Base-by-base conservation (phyloP, 2,329 filamentous ascomycete genomes). In the Elsinoe batatas region DNA sequence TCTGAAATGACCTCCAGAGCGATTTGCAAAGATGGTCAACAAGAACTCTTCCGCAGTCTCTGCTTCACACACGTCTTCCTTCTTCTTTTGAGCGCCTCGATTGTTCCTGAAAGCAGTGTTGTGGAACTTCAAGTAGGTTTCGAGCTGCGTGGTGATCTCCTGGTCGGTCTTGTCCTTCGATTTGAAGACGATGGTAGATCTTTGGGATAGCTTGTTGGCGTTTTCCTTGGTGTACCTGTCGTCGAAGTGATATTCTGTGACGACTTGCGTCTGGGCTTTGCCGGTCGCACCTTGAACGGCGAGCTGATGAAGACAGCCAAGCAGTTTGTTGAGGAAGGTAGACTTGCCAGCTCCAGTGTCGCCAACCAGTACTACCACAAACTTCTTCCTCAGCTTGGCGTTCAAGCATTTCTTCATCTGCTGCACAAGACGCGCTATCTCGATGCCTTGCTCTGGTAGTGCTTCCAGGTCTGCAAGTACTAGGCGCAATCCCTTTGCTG, bases 321-420 rank as follows among this genome's bases (percentile, higher is more conserved):
- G 30, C 3, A 38, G 10, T 1, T 3, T 20, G n/a, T 38, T 56
- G 42, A 50, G 10, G 32, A 56, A 38, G 1, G 38, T 56, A 1
- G 54, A 56, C 42, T 56, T 56, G 17, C 54, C 54, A 3, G 42
- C 32, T 3, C 54, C 54, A 5, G 32, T 22, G 11, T 40, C 32
- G 8, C 54, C 54, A 17, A 56, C 53, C n/a, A 62, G 68, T 7
- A 11, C 49, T n/a, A 53, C 49, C 4, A 12, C 8, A n/a, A 40
- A 15, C 7, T 13, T 18, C 32, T 38, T 35, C 5, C 49, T 35
- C 10, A 17, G 38, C n/a, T 20, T 10, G 6, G 20, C 17, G 11
- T 20, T 53, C 18, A n/a, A 13, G 46, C 18, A 17, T 2, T 22
- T 8, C 26, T 30, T 30, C 26, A 30, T 30, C 7, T 30, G 26